Conservation (phyloP, 2,329 filamentous ascomycete genomes). For the Davidsoniella australis region DNA sequence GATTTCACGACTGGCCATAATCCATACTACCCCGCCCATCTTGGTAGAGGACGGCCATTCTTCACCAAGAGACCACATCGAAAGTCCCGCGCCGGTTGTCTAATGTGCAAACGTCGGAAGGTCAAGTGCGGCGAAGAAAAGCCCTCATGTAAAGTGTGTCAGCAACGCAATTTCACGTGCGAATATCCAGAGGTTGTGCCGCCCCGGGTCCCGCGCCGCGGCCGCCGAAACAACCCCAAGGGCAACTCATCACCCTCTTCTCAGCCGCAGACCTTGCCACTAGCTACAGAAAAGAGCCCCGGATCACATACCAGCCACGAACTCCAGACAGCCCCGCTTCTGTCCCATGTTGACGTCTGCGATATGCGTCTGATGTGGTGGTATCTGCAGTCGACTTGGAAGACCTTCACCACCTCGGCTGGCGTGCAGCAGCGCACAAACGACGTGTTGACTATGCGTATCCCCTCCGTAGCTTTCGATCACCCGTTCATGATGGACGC, state of each 20-base stretch:
- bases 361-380: slow-evolving; percentile 41
- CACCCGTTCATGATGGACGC: slow-evolving; percentile 38
- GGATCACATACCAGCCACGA: too few species aligned
- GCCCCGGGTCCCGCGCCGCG: background rate
- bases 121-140: slow-evolving; percentile 37
- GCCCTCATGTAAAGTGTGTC: slow-evolving; percentile 33
- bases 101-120: slow-evolving; percentile 37
- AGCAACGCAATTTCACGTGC: slow-evolving; percentile 29
- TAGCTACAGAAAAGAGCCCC: too few species aligned
- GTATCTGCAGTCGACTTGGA: slow-evolving; percentile 30
- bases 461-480: slow-evolving; percentile 33
- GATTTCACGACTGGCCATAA: too few species aligned
- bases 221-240: too few species aligned
- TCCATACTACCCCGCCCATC: too few species aligned
- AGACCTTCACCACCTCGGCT: slow-evolving; percentile 28
- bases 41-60: background rate
- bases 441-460: slow-evolving; percentile 27
- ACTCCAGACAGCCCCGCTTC: background rate
- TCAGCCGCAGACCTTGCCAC: too few species aligned
- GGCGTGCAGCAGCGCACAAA: slow-evolving; percentile 22
- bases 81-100: slow-evolving; percentile 36
- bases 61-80: slow-evolving; percentile 33
- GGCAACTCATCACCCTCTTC: too few species aligned
- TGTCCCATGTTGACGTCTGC: slow-evolving; percentile 18
- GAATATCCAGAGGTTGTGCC: slow-evolving; percentile 22